Base-by-base conservation (phyloP, 2,329 filamentous ascomycete genomes). In the Ceratocystis albifundus region DNA sequence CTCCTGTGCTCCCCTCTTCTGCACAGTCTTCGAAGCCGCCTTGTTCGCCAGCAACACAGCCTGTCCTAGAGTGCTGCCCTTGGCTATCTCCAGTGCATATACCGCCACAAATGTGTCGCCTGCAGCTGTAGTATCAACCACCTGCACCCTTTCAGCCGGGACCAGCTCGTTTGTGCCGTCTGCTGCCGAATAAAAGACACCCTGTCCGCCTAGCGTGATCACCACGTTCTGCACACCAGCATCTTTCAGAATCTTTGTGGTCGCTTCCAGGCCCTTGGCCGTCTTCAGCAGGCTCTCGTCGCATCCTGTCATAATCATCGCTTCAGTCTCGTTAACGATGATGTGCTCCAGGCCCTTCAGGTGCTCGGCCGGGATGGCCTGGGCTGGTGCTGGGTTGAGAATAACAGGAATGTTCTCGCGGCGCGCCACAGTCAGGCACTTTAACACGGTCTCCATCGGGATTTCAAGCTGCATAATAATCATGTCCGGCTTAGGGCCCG, bases 51-150 rank as follows among this genome's bases (percentile, higher is more conserved):
- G 65, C 32, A 59, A 20, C 41, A 69, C 65, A 17, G 67, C 65
- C 4, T 64, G 36, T 8, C 55, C 59, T 7, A 65, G 61, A 20
- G 46, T 53, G 28, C 66, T 69, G 3, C 65, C 66, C 46, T 63
- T 62, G 36, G 64, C 28, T 7, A 69, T 41, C 41, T 65, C 69
- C 63, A 67, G 48, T 10, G 86, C 84, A 73, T 89, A 88, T 0
- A 82, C 85, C 1, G 88, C 88, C 1, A 88, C 84, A 72, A 89
- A 90, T 0, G 88, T 89, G 74, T 90, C 88, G 0, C 88, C 88
- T 8, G 88, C 88, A 1, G 84, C 87, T 6, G 88, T 90, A 0
- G 87, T 90, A 73, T 90, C 88, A 0, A 89, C 79, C 0, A 90
- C 87, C n/a, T 86, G 78, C 4, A 76, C 72, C 70, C 74, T 78